A percentile compares a stretch with the other conserved stretches of the same genome.
These are phyloP conservation scores for Grifola frondosa DNA, from an alignment of 1,284 basidiomycete species.

Conservation along the genomic window DNA sequence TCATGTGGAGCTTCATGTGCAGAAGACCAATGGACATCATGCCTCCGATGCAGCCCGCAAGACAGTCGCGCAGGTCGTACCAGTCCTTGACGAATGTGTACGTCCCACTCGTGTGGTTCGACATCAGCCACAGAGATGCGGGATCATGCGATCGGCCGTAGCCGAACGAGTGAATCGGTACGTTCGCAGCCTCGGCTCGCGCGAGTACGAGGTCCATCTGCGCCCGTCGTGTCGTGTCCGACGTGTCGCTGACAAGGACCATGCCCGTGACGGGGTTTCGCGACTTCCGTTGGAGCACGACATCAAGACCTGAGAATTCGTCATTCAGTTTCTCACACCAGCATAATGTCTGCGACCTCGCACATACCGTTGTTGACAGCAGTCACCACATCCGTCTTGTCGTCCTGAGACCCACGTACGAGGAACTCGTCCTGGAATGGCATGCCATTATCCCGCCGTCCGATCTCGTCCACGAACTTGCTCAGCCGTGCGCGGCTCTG, in stretches of 20 bases:
- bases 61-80: slow-evolving; percentile 87
- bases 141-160: slow-evolving; percentile 97
- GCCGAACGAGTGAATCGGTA: slow-evolving; percentile 95
- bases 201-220: slow-evolving; percentile 98
- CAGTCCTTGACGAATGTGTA: slow-evolving; percentile 97
- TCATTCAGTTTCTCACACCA: slow-evolving; percentile 3
- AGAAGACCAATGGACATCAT: slow-evolving; percentile 90
- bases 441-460: slow-evolving; percentile 39
- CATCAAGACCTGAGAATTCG: slow-evolving; percentile 70
- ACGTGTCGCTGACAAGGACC: slow-evolving; percentile 89
- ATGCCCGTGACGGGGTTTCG: slow-evolving; percentile 90
- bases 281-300: slow-evolving; percentile 89
- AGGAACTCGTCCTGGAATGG: slow-evolving; percentile 68
- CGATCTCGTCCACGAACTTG: slow-evolving; percentile 77
- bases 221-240: slow-evolving; percentile 89
- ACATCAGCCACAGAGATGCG: slow-evolving; percentile 97
- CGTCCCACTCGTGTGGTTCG: slow-evolving; percentile 94
- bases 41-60: slow-evolving; percentile 90
- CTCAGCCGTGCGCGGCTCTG: slow-evolving; percentile 71
- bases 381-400: slow-evolving; percentile 94
- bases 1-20: slow-evolving; percentile 91
- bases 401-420: slow-evolving; percentile 77
- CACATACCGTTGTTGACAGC: slow-evolving; percentile 86
- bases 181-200: slow-evolving; percentile 91
- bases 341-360: background rate